These are phyloP conservation scores for Psidium friedrichsthalianum DNA, from an alignment of 345 rosid genomes.

Conservation along the genomic window DNA sequence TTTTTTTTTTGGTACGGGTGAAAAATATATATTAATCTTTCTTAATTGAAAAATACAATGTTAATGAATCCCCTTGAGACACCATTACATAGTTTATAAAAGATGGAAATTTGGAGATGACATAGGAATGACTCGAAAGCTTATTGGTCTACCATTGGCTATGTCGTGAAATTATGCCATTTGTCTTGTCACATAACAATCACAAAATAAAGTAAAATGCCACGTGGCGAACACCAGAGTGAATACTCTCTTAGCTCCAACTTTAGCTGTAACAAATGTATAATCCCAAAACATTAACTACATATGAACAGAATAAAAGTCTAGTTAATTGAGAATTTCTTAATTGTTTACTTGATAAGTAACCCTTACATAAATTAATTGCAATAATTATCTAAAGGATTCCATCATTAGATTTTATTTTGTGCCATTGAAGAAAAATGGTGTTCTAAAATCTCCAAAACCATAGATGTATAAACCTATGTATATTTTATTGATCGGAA, in stretches of 20 bases:
- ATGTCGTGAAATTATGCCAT: too few relatives aligned
- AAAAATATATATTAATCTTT: not conserved
- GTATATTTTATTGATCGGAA: fast-evolving
- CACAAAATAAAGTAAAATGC: not conserved
- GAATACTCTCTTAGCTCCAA: not conserved
- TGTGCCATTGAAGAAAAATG: not conserved
- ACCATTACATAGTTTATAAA: not conserved
- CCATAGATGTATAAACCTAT: fast-evolving
- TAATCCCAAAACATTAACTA: not conserved
- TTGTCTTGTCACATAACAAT: too few relatives aligned
- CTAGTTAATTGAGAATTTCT: not conserved
- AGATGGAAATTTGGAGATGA: not conserved
- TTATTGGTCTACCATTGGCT: too few relatives aligned
- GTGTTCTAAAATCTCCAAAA: not conserved
- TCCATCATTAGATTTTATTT: not conserved
- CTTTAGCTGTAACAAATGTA: not conserved
- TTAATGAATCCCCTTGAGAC: not conserved
- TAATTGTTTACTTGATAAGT: not conserved
- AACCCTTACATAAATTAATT: not conserved
- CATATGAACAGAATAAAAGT: not conserved
- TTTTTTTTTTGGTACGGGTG: not conserved
- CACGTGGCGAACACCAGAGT: fast-evolving
- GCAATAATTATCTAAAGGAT: not conserved
- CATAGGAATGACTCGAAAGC: not conserved
- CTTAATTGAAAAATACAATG: not conserved